Evolutionary conservation across 2,329 filamentous ascomycete genomes (phyloP), one percentile per base, ranked within the genome.

Genomic region (Penicillium sp.): DNA sequence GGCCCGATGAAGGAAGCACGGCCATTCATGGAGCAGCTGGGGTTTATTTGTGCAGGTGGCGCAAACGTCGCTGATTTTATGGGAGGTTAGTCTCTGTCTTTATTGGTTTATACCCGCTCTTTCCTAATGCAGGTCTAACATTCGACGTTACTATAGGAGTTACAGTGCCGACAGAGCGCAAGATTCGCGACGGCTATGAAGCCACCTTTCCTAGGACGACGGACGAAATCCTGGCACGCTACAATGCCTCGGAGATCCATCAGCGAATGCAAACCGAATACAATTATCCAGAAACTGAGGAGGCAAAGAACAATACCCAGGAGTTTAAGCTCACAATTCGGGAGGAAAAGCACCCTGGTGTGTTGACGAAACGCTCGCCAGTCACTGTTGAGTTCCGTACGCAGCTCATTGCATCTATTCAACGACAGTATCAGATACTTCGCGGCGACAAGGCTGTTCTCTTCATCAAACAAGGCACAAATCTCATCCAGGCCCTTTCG

Each of bases 41-140:
- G 89, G 0, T 91, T 91, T 68, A 69, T 86, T 23, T 90, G 85
- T 67, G 80, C 81, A 0, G 82, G 86, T 6, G 84, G 86, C 6
- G 85, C 88, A 31, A 91, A 89, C 65, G 80, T 88, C 0, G 87
- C 84, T 5, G 89, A 91, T 69, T 91, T 81, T 74, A 72, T 91
- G 23, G 91, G 88, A 1, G 86, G 87, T 69, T 35, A 35, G 31
- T 35, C 7, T 35, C 11, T 35, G 31, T 35, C 31, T 21, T 21
- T 21, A 21, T 35, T 35, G 31, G 7, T 35, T 35, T 35, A 11
- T 35, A 35, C 31, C 31, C 31, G 31, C 31, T 35, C 31, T 35
- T 35, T 35, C 7, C 31, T 35, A 11, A 11, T 7, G 4, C 11
- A 35, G 7, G 7, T 2, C 11, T 35, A 35, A 35, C 4, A 11